Evolutionary conservation across 108 stramenopile genomes (phyloP).

Genomic region (Fragilariopsis cylindrus): DNA sequence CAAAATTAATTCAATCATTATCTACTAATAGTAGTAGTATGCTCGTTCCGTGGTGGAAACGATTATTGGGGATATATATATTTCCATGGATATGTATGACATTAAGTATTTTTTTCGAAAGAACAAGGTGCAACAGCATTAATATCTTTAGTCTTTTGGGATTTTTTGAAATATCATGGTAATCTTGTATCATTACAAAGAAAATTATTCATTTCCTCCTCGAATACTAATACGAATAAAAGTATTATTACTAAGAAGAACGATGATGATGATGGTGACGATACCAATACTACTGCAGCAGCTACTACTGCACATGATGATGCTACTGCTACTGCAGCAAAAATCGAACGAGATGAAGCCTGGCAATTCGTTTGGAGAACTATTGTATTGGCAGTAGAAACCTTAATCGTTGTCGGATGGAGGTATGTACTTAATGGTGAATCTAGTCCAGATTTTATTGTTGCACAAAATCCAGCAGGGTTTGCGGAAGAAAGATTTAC

Average conservation of each 20-base stretch:
- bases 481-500: slow-evolving; percentile 59
- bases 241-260: neutral
- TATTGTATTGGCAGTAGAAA: slow-evolving; percentile 45
- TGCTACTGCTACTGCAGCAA: neutral
- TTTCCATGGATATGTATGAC: slow-evolving; percentile 56
- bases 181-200: slow-evolving; percentile 26
- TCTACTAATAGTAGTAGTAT: neutral
- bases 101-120: slow-evolving; percentile 50
- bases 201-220: slow-evolving; percentile 7
- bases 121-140: slow-evolving; percentile 60
- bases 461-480: slow-evolving; percentile 62
- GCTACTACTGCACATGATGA: neutral
- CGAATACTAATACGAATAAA: neutral
- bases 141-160: slow-evolving; percentile 45
- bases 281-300: neutral
- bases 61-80: slow-evolving; percentile 39
- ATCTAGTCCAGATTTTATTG: slow-evolving; percentile 53
- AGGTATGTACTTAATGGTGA: slow-evolving; percentile 58
- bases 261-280: neutral
- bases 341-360: slow-evolving; percentile 15
- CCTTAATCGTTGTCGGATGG: slow-evolving; percentile 34
- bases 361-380: slow-evolving; percentile 38
- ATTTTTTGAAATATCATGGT: slow-evolving; percentile 47
- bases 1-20: neutral
- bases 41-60: neutral